phyloP scores from a whole-genome alignment of 2,329 filamentous ascomycete species.

The Bipolaris victoriae region DNA sequence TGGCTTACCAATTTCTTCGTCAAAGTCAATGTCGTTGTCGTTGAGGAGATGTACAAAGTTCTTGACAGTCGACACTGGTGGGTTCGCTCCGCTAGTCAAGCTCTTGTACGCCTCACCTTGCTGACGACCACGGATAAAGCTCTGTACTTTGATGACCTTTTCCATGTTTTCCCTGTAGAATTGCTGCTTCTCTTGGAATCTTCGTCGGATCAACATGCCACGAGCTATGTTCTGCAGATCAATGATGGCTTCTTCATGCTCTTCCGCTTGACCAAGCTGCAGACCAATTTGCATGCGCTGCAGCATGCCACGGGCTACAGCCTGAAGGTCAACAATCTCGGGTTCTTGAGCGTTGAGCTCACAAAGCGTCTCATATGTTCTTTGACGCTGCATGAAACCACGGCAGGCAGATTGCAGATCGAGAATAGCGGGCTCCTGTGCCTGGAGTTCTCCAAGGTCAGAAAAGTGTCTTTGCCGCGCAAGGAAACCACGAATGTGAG shows the following conservation, averaged over 20 bases:
- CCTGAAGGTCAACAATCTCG: slow-evolving; percentile 74
- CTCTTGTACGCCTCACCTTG: slow-evolving; percentile 99
- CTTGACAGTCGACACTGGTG: slow-evolving; percentile 94
- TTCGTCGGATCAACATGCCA: slow-evolving; percentile 73
- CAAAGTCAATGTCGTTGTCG: slow-evolving; percentile 98
- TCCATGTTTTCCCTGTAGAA: slow-evolving; percentile 98
- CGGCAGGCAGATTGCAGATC: slow-evolving; percentile 71
- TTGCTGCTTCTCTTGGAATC: slow-evolving; percentile 82
- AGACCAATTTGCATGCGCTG: slow-evolving; percentile 75
- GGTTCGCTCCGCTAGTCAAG: slow-evolving; percentile 93
- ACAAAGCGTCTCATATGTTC: slow-evolving; percentile 68
- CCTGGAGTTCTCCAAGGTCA: slow-evolving; percentile 61
- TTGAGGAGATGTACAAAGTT: slow-evolving; percentile 98
- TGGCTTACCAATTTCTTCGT: slow-evolving; percentile 78
- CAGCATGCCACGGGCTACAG: slow-evolving; percentile 78
- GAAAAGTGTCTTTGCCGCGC: slow-evolving; percentile 52
- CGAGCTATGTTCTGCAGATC: slow-evolving; percentile 77
- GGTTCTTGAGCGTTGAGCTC: slow-evolving; percentile 72
- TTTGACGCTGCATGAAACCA: slow-evolving; percentile 68
- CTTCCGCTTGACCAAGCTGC: slow-evolving; percentile 77
- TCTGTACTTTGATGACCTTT: slow-evolving; percentile 98
- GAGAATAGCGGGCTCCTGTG: slow-evolving; percentile 63
- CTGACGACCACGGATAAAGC: slow-evolving; percentile 90
- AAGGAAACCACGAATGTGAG: slow-evolving; percentile 57
- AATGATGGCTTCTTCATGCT: slow-evolving; percentile 77